Percentiles rank a stretch among this genome's conserved stretches.
phyloP scores from a whole-genome alignment of 2,329 filamentous ascomycete genomes.

The Tothia fuscella region DNA sequence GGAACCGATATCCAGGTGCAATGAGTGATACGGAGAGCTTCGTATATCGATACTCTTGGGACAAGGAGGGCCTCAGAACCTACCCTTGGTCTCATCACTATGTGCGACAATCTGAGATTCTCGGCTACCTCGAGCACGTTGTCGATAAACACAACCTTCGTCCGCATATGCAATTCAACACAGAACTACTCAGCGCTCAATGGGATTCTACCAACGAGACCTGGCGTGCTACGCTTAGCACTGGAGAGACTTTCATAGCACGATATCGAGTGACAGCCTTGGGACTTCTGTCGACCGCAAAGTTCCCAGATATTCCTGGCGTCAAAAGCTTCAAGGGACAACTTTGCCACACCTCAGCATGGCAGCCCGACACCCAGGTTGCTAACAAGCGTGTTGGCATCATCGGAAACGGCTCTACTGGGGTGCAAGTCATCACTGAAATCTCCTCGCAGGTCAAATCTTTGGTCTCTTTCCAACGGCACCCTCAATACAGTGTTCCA shows the following conservation, averaged over 20 bases:
- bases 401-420: conserved; percentile 23
- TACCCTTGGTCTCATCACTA: conserved; percentile 28
- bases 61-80: conserved; percentile 21
- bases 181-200: conserved; percentile 21
- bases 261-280: conserved; percentile 29
- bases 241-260: conserved; percentile 17
- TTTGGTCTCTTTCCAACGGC: neutral
- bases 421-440: conserved; percentile 25
- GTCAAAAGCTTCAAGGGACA: conserved; percentile 1
- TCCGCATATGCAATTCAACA: conserved; percentile 30
- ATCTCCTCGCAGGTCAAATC: conserved; percentile 22
- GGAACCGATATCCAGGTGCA: conserved; percentile 28
- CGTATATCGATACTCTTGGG: conserved; percentile 23
- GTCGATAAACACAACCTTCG: conserved; percentile 23
- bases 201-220: conserved; percentile 20
- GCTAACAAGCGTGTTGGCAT: conserved; percentile 20
- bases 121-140: conserved; percentile 24
- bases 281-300: conserved; percentile 32
- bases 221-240: conserved; percentile 22
- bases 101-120: conserved; percentile 22
- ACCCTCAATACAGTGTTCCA: conserved; percentile 4
- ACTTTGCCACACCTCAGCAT: neutral
- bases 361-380: neutral
- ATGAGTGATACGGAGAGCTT: conserved; percentile 11
- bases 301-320: conserved; percentile 20